Evolutionary conservation across 495 filamentous ascomycete species (phyloP).

Genomic region (Cetradonia linearis): DNA sequence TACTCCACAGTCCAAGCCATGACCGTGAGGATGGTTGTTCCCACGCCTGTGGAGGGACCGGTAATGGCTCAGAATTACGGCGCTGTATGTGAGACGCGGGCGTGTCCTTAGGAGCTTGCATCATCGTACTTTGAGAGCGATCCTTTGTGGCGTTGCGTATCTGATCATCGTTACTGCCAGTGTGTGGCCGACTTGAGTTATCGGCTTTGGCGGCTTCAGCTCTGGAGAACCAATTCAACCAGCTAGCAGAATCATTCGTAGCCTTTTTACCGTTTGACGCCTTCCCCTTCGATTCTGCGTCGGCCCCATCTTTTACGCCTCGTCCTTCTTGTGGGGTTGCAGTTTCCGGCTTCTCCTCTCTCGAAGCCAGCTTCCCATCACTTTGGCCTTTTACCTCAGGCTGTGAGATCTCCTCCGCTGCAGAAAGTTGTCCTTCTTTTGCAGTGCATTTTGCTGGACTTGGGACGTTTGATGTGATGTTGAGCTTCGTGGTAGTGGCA

Average conservation of each 20-base stretch:
- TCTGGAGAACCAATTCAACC: constrained; percentile 25
- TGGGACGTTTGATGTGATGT: constrained; percentile 39
- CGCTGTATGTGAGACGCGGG: constrained; percentile 21
- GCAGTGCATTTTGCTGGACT: constrained; percentile 42
- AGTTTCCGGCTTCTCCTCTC: neutral
- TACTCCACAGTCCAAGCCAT: constrained; percentile 45
- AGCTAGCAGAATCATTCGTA: constrained; percentile 15
- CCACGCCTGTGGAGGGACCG: constrained; percentile 6
- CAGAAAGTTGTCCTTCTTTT: constrained; percentile 32
- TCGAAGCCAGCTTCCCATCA: neutral
- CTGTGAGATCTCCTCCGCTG: neutral
- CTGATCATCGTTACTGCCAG: neutral
- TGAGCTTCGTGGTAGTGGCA: constrained; percentile 40
- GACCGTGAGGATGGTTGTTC: constrained; percentile 30
- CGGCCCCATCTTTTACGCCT: constrained; percentile 19
- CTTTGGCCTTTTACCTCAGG: neutral
- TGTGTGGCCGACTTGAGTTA: neutral
- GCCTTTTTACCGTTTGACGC: constrained; percentile 23
- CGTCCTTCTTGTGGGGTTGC: neutral
- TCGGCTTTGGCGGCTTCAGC: constrained; percentile 3
- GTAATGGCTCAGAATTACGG: constrained; percentile 19
- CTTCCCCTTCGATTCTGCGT: constrained; percentile 20
- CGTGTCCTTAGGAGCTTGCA: neutral
- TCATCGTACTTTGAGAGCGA: neutral
- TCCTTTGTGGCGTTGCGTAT: neutral